A percentile compares a stretch with the other conserved stretches of the same genome.
These are phyloP conservation scores for Trichoderma breve DNA, from an alignment of 2,329 filamentous ascomycete genomes.

Conservation along the genomic window DNA sequence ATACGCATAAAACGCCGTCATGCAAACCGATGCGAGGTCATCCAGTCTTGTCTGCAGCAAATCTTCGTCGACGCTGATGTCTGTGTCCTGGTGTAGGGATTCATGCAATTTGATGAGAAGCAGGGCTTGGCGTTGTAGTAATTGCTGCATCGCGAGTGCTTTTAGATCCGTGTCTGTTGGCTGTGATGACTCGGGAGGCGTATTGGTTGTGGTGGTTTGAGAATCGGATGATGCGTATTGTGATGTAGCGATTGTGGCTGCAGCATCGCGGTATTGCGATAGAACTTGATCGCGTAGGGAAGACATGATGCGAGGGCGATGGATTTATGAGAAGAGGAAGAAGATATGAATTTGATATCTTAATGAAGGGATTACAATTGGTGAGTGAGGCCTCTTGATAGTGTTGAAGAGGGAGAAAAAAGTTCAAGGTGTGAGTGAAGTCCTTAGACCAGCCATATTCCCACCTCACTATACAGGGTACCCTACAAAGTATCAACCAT, in stretches of 20 bases:
- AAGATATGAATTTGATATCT: not conserved
- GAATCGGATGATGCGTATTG: not conserved
- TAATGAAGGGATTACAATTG: not conserved
- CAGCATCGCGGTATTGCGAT: slow-evolving; percentile 28
- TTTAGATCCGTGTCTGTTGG: slow-evolving; percentile 1
- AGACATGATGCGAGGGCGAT: slow-evolving; percentile 22
- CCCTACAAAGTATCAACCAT: not conserved
- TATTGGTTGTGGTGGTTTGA: not conserved
- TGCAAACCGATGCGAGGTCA: slow-evolving; percentile 58
- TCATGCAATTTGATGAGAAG: slow-evolving; percentile 28
- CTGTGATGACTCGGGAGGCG: not conserved
- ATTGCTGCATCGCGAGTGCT: slow-evolving; percentile 26
- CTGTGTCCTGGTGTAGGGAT: not conserved
- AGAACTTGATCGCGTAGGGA: slow-evolving; percentile 26
- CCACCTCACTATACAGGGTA: not conserved
- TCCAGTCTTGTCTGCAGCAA: slow-evolving; percentile 46
- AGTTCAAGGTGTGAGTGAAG: not conserved
- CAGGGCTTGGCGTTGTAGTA: slow-evolving; percentile 33
- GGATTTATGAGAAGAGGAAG: not conserved
- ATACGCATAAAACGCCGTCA: slow-evolving; percentile 67
- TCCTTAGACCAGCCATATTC: not conserved
- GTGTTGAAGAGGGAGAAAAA: not conserved
- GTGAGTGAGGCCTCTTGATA: not conserved
- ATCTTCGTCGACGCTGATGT: slow-evolving; percentile 14
- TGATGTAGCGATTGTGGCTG: slow-evolving; percentile 22